A percentile compares a stretch with the other conserved stretches of the same genome.
These are phyloP conservation scores for Plenodomus biglobosus DNA, from an alignment of 2,329 filamentous ascomycete species.

Conservation along the genomic window DNA sequence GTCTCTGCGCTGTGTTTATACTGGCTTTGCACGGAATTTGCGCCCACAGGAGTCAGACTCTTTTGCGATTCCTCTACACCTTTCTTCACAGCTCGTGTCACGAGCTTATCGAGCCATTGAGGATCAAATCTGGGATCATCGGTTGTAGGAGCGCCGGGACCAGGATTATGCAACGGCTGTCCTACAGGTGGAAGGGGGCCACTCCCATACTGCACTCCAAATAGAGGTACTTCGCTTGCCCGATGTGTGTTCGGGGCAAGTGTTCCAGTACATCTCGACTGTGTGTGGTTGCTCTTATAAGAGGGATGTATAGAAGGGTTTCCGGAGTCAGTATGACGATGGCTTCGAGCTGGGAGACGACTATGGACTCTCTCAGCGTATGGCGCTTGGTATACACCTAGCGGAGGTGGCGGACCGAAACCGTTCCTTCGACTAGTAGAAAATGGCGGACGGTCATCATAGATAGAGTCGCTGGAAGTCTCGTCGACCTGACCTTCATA, in stretches of 20 bases:
- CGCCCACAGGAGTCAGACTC: not conserved
- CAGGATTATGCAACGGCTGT: slow-evolving; percentile 1
- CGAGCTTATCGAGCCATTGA: slow-evolving; percentile 17
- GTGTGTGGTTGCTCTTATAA: not conserved
- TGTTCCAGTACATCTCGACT: slow-evolving; percentile 11
- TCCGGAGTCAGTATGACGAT: not conserved
- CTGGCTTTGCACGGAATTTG: not conserved
- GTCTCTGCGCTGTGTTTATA: not conserved
- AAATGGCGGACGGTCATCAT: slow-evolving; percentile 20
- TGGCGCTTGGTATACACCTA: slow-evolving; percentile 11
- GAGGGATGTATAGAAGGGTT: not conserved
- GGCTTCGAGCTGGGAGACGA: slow-evolving; percentile 5
- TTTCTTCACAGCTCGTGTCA: slow-evolving; percentile 24
- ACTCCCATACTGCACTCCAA: slow-evolving; percentile 30
- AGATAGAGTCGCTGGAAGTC: slow-evolving; percentile 4
- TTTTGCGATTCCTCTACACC: slow-evolving; percentile 23
- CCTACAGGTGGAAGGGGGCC: slow-evolving; percentile 24
- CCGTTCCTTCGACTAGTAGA: not conserved
- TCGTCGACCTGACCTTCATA: slow-evolving; percentile 14
- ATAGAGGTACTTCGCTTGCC: slow-evolving; percentile 6
- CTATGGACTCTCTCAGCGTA: slow-evolving; percentile 17
- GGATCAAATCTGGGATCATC: slow-evolving; percentile 13
- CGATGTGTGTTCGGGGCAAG: slow-evolving; percentile 11
- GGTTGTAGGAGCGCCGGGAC: not conserved
- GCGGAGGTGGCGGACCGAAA: slow-evolving; percentile 6